phyloP scores from a whole-genome alignment of 2,329 filamentous ascomycete genomes.

The Neonectria sp. region DNA sequence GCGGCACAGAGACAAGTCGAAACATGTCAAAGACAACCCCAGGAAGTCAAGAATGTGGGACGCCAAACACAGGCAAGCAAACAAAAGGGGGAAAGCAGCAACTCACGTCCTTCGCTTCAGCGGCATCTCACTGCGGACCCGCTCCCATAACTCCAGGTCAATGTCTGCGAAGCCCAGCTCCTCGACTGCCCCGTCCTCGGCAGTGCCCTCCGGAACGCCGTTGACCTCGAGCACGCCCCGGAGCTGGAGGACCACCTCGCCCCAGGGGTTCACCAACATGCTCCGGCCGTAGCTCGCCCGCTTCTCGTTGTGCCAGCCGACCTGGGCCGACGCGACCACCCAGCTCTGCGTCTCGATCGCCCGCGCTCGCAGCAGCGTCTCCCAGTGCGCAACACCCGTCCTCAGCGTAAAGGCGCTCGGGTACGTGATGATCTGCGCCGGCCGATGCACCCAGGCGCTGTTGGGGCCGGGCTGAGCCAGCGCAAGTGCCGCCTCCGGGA shows the following conservation, averaged over 20 bases:
- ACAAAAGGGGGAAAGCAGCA: constrained; percentile 1
- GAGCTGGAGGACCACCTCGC: constrained; percentile 77
- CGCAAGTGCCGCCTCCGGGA: constrained; percentile 80
- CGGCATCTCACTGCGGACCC: constrained; percentile 67
- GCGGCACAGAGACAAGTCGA: constrained; percentile 7
- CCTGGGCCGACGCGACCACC: constrained; percentile 88
- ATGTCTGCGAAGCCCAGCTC: constrained; percentile 71
- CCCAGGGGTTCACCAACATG: constrained; percentile 91
- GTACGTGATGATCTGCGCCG: constrained; percentile 85
- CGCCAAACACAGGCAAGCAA: background rate
- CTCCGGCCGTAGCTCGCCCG: constrained; percentile 88
- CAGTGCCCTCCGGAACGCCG: constrained; percentile 45
- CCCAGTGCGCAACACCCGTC: constrained; percentile 91
- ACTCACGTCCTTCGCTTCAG: constrained; percentile 67
- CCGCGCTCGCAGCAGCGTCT: constrained; percentile 80
- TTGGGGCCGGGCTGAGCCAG: constrained; percentile 64
- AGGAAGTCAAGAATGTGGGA: constrained; percentile 1
- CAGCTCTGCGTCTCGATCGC: constrained; percentile 93
- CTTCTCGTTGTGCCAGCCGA: constrained; percentile 79
- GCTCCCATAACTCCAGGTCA: constrained; percentile 63
- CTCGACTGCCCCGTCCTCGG: constrained; percentile 56
- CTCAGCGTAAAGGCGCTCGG: constrained; percentile 92
- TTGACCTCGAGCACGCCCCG: constrained; percentile 66
- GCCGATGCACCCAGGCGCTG: constrained; percentile 50
- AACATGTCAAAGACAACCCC: constrained; percentile 8